Base-by-base conservation (phyloP, 345 rosid species). In the Boechera stricta region DNA sequence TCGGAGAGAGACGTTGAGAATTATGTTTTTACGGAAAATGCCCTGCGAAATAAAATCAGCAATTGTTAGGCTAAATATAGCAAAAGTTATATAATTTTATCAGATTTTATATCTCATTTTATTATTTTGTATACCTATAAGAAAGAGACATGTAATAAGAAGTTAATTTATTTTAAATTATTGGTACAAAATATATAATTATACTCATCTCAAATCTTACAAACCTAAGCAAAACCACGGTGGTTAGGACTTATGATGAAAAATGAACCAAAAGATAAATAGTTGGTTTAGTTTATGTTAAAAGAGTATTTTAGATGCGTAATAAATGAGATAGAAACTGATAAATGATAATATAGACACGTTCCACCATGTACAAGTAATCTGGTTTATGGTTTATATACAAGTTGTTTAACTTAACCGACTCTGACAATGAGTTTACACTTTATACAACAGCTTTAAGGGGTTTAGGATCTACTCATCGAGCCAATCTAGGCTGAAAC, bases 401-500 rank as follows among this genome's bases (percentile, higher is more conserved):
- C 59, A 53, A 4, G 32, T 26, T 24, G 15, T 24, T 53, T 24
- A 53, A 53, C 58, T 26, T 10, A 4, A 11, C 58, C 1, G 4
- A 53, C 32, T 26, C 58, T 53, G 28, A 26, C 60, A 24, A 6
- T 6, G 48, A 55, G 31, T 51, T 49, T 72, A 72, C 42, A 51
- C 7, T 51, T 52, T 52, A 28, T 42, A 41, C 63, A 65, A 16
- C 70, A 39, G 6, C 31, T 41, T 29, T 55, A 1, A 44, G 12
- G 36, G 51, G 72, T 53, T 33, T 32, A 44, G 4, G 3, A 53
- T 21, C 31, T 81, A 92, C 53, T 86, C 93, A 18, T 85, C 65
- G 7, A 93, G 94, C 96, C 97, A 93, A 63, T 87, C 94, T 49
- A 93, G 62, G 63, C 69, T 80, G 76, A 73, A 93, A 66, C 83